These are phyloP conservation scores for Pestalotiopsis sp. DNA, from an alignment of 2,329 filamentous ascomycete genomes.

Conservation along the genomic window DNA sequence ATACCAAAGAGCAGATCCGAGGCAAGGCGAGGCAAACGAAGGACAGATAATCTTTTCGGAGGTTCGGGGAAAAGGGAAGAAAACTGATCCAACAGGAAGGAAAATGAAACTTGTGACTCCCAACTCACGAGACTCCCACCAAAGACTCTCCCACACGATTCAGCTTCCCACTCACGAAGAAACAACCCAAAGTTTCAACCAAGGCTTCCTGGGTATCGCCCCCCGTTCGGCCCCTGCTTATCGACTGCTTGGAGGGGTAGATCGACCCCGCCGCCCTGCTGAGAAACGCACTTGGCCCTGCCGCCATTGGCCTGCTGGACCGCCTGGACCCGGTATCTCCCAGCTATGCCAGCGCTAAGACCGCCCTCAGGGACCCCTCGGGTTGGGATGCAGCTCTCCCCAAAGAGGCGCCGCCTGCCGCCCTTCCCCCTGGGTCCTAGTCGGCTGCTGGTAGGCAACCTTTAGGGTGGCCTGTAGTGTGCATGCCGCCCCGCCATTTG, in stretches of 20 bases:
- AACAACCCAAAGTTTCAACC: conserved; percentile 13
- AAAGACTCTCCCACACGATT: not conserved
- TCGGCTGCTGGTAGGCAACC: not conserved
- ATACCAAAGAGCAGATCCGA: not conserved
- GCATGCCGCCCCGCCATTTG: not conserved
- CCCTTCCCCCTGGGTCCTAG: not conserved
- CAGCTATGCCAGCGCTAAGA: conserved; percentile 1
- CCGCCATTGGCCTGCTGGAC: conserved; percentile 5
- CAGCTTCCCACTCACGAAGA: conserved; percentile 3
- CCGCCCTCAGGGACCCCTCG: not conserved
- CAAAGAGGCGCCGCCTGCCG: not conserved
- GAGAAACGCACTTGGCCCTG: not conserved
- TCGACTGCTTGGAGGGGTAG: conserved; percentile 5
- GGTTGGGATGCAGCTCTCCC: not conserved
- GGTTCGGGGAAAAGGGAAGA: not conserved
- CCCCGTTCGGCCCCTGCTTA: conserved; percentile 2
- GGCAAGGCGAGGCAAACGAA: not conserved
- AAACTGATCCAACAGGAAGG: not conserved
- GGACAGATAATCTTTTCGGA: not conserved
- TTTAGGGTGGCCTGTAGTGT: no score
- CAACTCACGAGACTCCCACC: not conserved
- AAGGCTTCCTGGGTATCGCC: not conserved
- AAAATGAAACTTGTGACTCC: not conserved
- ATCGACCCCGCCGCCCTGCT: not conserved
- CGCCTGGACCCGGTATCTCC: not conserved